A percentile compares a stretch with the other conserved stretches of the same genome.
These are phyloP conservation scores for Solanum ossicruentum DNA, from an alignment of 257 asterid species.

Conservation along the genomic window DNA sequence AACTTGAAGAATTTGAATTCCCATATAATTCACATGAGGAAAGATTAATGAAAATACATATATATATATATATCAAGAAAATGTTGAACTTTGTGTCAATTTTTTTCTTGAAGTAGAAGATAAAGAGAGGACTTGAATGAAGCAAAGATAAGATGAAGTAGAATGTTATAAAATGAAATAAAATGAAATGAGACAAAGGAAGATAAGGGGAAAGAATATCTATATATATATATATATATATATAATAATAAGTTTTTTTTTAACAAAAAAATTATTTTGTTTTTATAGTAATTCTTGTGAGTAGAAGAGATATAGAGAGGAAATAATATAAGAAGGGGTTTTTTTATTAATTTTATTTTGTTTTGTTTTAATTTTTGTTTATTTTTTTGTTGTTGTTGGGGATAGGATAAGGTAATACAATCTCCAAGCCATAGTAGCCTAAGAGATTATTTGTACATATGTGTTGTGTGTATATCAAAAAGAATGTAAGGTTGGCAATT, in stretches of 20 bases:
- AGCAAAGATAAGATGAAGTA: background rate
- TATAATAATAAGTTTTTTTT: background rate
- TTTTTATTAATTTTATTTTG: background rate
- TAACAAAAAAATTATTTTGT: background rate
- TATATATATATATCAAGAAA: background rate
- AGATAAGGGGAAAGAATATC: background rate
- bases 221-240: background rate
- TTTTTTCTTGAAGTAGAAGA: background rate
- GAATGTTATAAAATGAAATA: background rate
- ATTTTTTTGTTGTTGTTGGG: background rate
- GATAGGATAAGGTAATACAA: slow-evolving; percentile 71
- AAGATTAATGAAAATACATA: background rate
- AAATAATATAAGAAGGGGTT: background rate
- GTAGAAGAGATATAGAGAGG: background rate
- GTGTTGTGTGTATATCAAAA: background rate
- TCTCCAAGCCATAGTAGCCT: slow-evolving; percentile 14
- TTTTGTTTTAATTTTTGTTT: background rate
- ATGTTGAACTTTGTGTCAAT: background rate
- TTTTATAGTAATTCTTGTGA: background rate
- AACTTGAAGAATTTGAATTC: background rate
- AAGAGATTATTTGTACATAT: slow-evolving; percentile 12
- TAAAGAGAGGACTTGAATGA: background rate
- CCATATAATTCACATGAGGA: slow-evolving; percentile 3
- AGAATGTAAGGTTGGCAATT: slow-evolving; percentile 36
- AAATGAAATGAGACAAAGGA: background rate